Evolutionary conservation across 2,329 filamentous ascomycete species (phyloP), one percentile per base, ranked within the genome.

Genomic region (Tolypocladium sp.): DNA sequence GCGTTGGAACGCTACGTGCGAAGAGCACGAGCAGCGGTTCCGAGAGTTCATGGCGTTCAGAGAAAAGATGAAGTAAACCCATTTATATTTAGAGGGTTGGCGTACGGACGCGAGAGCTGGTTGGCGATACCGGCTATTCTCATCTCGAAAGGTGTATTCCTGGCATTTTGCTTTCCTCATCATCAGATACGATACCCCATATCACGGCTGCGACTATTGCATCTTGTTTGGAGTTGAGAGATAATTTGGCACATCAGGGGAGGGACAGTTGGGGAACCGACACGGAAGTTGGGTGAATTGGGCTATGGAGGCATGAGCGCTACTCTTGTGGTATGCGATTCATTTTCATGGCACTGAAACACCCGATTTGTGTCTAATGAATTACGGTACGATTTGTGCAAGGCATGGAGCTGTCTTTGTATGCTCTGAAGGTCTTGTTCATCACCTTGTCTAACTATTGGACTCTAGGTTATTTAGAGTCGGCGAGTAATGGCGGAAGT

Each of bases 1-100:
- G 66, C 79, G 81, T 59, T 91, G 88, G 86, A 73, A 73, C 37
- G 70, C 79, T 10, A 83, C 83, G 9, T 83, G 81, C 61, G 80
- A 83, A 51, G 79, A 79, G 61, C 88, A 92, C 67, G 79, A 82
- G 59, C 70, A 77, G 59, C 79, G 80, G 12, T 74, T 91, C 59
- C 76, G 79, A 63, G 80, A 84, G 63, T 89, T 86, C 66, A 75
- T 81, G 70, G 77, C 69, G 35, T 76, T 76, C 61, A 72, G 76
- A 60, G 72, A 76, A 44, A 76, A 71, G 74, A 77, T 78, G 74
- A 74, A 72, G 63, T 73, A 59, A 68, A 22, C 33, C 27, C 15
- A 38, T 38, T n/a, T 8, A n/a, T 25, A 2, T n/a, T 44, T 41
- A 30, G 53, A 30, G 27, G 17, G 5, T 49, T 22, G 52, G 52